These are phyloP conservation scores for Agaricus blazei DNA, from an alignment of 768 basidiomycete genomes.

Conservation along the genomic window DNA sequence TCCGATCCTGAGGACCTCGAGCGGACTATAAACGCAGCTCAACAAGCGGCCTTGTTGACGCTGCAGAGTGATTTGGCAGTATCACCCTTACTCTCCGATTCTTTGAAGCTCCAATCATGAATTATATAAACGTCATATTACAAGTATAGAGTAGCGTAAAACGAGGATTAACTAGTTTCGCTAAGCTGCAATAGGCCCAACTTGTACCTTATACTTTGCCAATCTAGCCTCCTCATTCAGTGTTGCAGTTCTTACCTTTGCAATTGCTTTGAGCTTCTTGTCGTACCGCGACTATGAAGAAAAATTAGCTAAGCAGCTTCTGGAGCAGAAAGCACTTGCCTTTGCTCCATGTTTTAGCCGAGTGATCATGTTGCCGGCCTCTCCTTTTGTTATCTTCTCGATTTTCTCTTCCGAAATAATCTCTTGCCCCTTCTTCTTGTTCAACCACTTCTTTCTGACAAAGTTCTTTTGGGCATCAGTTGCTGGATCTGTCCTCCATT, in stretches of 20 bases:
- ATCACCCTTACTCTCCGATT: slow-evolving; percentile 53
- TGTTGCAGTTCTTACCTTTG: slow-evolving; percentile 22
- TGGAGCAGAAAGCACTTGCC: slow-evolving; percentile 29
- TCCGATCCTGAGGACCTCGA: slow-evolving; percentile 39
- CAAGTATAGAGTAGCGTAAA: neutral
- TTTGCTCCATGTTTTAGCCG: slow-evolving; percentile 73
- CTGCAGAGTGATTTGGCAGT: slow-evolving; percentile 57
- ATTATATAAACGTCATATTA: neutral
- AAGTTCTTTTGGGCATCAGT: slow-evolving; percentile 55
- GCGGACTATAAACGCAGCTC: slow-evolving; percentile 46
- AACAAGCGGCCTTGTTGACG: slow-evolving; percentile 59
- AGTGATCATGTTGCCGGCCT: slow-evolving; percentile 75
- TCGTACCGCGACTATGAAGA: slow-evolving; percentile 46
- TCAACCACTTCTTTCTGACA: slow-evolving; percentile 48
- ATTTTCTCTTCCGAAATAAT: slow-evolving; percentile 26
- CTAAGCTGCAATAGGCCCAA: slow-evolving; percentile 45
- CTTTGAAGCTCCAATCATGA: slow-evolving; percentile 12
- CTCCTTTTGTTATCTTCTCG: slow-evolving; percentile 61
- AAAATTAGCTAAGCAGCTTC: neutral
- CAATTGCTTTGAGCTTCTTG: slow-evolving; percentile 40
- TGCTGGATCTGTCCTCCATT: slow-evolving; percentile 62
- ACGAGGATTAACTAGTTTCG: neutral
- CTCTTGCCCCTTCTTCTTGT: slow-evolving; percentile 14
- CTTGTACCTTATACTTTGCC: slow-evolving; percentile 51
- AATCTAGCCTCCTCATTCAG: slow-evolving; percentile 48